Base-by-base conservation (phyloP, 1,139 yeast genomes). In the Debaryomyces coudertii region DNA sequence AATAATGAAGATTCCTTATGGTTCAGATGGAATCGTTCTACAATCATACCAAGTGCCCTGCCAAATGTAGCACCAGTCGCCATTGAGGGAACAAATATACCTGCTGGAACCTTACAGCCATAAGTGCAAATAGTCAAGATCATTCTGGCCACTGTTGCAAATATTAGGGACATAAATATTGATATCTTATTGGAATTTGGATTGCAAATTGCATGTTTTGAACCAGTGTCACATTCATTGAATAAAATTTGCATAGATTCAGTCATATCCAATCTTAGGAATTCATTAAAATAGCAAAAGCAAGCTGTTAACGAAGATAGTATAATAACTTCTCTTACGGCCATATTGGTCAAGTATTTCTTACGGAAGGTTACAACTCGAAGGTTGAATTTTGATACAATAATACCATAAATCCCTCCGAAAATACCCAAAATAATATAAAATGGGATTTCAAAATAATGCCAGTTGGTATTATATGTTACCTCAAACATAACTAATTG, bases 31-130 rank as follows among this genome's bases (percentile, higher is more conserved):
- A 86, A 53, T 27, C 71, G 57, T 55, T 92, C 87, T 14, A 87
- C 83, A 12, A 86, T 50, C 2, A 87, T 75, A 1, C 97, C 97
- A 14, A 90, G 61, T 0, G 95, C 84, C 47, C 98, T 76, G 3
- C 97, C 97, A 71, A 92, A 90, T 2, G 95, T 82, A 1, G 97
- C 97, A 5, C 98, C 98, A 2, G 93, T 88, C 0, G 97, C 97
- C 95, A 92, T 87, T 1, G 97, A 89, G 1, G 98, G 98, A 12
- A 92, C 97, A 68, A 92, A 92, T 8, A 92, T 90, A 15, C 97
- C 98, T 1, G 97, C 96, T 1, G 98, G 98, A 0, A 92, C 93
- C 60, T 86, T 89, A 53, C 90, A 82, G 2, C 97, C 97, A 62
- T 95, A 95, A 0, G 98, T 87, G 9, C 93, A 74, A 27, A 90